phyloP scores from a whole-genome alignment of 2,329 filamentous ascomycete species.

The Malbranchea zuffiana region DNA sequence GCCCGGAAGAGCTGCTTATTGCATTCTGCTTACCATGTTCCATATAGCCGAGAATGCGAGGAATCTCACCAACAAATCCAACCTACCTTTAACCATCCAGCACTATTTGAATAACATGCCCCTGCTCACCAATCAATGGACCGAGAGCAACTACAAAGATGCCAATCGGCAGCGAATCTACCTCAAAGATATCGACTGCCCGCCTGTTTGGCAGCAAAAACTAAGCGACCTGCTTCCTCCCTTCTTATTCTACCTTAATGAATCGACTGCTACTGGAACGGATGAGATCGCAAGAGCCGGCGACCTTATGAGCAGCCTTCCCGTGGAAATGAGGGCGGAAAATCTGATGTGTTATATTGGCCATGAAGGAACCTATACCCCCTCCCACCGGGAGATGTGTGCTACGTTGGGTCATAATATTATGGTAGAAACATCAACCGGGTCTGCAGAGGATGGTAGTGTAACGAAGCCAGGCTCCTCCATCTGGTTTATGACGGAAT shows the following conservation, averaged over 20 bases:
- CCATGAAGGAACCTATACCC: conserved; percentile 93
- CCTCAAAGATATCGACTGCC: conserved; percentile 94
- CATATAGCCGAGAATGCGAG: conserved; percentile 66
- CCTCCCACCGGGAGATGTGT: conserved; percentile 94
- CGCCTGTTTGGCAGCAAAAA: conserved; percentile 71
- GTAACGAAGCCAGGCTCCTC: conserved; percentile 68
- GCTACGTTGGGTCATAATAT: conserved; percentile 93
- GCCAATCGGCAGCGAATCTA: conserved; percentile 77
- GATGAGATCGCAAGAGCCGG: conserved; percentile 55
- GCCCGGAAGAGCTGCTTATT: not conserved
- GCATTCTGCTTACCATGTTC: not conserved
- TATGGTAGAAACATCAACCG: conserved; percentile 80
- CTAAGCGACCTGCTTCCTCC: conserved; percentile 67
- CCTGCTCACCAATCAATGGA: conserved; percentile 74
- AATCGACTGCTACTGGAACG: conserved; percentile 52
- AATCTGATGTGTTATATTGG: conserved; percentile 98
- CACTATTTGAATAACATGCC: conserved; percentile 87
- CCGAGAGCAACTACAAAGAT: conserved; percentile 62
- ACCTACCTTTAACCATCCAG: conserved; percentile 73
- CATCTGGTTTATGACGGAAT: conserved; percentile 98
- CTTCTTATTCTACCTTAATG: conserved; percentile 81
- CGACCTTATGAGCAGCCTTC: conserved; percentile 89
- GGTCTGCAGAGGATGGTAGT: conserved; percentile 56
- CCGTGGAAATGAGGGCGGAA: conserved; percentile 75
- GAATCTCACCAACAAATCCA: conserved; percentile 60